phyloP scores from a whole-genome alignment of 2,329 filamentous ascomycete species.

The Diaporthe sp. region DNA sequence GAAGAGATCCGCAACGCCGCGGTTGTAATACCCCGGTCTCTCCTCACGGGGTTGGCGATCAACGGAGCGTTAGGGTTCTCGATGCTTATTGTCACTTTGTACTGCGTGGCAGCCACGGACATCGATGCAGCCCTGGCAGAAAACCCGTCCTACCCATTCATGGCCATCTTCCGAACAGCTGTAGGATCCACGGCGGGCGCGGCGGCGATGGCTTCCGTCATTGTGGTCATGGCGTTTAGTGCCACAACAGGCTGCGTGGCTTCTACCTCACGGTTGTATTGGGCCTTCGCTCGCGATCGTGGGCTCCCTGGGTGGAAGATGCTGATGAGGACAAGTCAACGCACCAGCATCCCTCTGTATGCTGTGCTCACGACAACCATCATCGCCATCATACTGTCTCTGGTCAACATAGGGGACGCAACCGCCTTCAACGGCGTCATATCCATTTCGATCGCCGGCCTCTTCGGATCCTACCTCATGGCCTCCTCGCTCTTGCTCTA shows the following conservation, averaged over 20 bases:
- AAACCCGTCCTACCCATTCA: conserved; percentile 47
- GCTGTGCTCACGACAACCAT: conserved; percentile 44
- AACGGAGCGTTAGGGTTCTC: conserved; percentile 68
- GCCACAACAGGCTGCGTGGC: conserved; percentile 46
- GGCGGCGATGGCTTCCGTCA: conserved; percentile 43
- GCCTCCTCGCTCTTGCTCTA: conserved; percentile 56
- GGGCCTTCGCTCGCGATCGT: conserved; percentile 47
- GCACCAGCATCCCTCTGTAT: conserved; percentile 43
- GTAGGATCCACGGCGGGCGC: conserved; percentile 44
- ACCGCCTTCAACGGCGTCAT: conserved; percentile 61
- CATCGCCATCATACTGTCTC: conserved; percentile 45
- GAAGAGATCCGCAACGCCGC: conserved; percentile 65
- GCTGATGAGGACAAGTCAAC: conserved; percentile 18
- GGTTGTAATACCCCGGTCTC: conserved; percentile 63
- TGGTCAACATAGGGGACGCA: conserved; percentile 47
- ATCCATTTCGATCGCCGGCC: conserved; percentile 57
- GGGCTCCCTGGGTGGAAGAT: conserved; percentile 43
- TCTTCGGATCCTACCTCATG: conserved; percentile 60
- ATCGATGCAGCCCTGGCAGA: conserved; percentile 52
- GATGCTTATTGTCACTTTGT: conserved; percentile 70
- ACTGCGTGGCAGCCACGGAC: conserved; percentile 65
- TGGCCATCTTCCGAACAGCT: conserved; percentile 46
- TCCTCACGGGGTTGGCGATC: conserved; percentile 63
- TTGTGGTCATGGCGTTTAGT: conserved; percentile 43
- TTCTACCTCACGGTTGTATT: conserved; percentile 46